Evolutionary conservation across 495 filamentous ascomycete species (phyloP).

Genomic region (Daldinia childiae): DNA sequence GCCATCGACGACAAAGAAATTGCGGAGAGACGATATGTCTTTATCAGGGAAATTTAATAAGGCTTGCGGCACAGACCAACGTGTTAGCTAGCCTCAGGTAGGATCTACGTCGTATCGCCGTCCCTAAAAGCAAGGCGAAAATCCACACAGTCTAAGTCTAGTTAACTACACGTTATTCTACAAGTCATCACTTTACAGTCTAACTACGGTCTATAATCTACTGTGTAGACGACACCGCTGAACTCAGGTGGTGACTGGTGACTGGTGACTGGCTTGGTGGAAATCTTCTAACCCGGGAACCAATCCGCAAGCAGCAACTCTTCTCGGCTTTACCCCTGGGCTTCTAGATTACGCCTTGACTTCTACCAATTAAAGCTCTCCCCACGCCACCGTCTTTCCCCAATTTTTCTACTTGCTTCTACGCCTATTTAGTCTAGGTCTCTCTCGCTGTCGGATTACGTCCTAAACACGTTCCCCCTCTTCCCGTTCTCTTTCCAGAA

Average conservation of each 20-base stretch:
- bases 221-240: conserved; percentile 10
- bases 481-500: conserved; percentile 39
- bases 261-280: conserved; percentile 5
- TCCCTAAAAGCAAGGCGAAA: conserved; percentile 40
- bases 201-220: neutral
- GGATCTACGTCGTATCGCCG: conserved; percentile 26
- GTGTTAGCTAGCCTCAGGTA: conserved; percentile 24
- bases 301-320: conserved; percentile 31
- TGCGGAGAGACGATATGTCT: neutral
- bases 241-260: neutral
- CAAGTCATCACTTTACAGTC: no score
- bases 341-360: conserved; percentile 34
- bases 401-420: conserved; percentile 34
- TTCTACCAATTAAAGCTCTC: conserved; percentile 30
- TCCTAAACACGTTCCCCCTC: conserved; percentile 18
- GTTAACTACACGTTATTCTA: conserved; percentile 30
- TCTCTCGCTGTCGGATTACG: conserved; percentile 32
- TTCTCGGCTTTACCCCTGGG: conserved; percentile 26
- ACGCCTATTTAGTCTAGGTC: conserved; percentile 43
- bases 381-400: conserved; percentile 32
- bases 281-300: conserved; percentile 14
- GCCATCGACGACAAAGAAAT: neutral
- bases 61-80: conserved; percentile 7
- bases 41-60: neutral
- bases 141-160: conserved; percentile 36